These are phyloP conservation scores for Starmerella gropengiesseri DNA, from an alignment of 805 yeast genomes.

Conservation along the genomic window DNA sequence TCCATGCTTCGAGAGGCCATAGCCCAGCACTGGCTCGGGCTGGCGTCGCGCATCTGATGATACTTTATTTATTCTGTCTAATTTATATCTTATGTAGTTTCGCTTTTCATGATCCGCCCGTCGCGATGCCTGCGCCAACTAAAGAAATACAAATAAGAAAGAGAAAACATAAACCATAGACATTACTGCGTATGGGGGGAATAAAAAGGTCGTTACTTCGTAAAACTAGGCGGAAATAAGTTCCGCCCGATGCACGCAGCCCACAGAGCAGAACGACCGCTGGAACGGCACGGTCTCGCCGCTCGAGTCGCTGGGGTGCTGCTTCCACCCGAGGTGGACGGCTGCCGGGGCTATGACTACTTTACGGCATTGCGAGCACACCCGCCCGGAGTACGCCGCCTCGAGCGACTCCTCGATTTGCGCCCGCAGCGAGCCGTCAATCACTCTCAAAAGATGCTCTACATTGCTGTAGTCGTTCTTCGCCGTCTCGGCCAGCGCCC, in stretches of 20 bases:
- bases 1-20: conserved; percentile 19
- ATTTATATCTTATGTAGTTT: background rate
- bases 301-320: conserved; percentile 11
- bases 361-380: conserved; percentile 12
- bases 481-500: conserved; percentile 13
- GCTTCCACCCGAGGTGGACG: conserved; percentile 3
- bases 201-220: background rate
- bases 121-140: too few relatives aligned
- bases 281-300: conserved; percentile 14
- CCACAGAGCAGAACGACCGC: conserved; percentile 7
- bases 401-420: conserved; percentile 2
- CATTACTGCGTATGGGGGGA: background rate
- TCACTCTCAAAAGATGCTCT: background rate
- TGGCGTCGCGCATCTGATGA: conserved; percentile 13
- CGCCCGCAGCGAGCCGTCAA: background rate
- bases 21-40: conserved; percentile 22
- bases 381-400: conserved; percentile 9
- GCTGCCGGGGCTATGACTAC: conserved; percentile 10
- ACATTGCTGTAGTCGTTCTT: conserved; percentile 1
- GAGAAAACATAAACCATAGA: background rate
- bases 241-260: conserved; percentile 3
- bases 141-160: too few relatives aligned
- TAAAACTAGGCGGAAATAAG: background rate
- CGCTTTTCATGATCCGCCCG: too few relatives aligned
- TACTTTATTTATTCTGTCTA: conserved; percentile 2